Evolutionary conservation across 164 flowering plant species (phyloP).

Genomic region (Macadamia integrifolia): DNA sequence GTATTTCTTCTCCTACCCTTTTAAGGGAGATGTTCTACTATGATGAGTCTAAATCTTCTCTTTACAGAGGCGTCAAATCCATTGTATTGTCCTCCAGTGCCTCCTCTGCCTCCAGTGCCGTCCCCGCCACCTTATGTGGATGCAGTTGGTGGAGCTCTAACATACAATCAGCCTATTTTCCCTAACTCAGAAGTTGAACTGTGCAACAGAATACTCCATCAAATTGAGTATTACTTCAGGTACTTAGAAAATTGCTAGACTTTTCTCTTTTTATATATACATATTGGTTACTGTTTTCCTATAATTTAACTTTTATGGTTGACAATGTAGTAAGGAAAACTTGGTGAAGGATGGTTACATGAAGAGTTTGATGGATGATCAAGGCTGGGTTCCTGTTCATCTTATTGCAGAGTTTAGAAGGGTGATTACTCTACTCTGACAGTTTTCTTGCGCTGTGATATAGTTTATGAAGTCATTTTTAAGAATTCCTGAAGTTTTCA

Average conservation of each 20-base stretch:
- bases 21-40: not conserved
- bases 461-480: no score
- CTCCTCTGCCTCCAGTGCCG: not conserved
- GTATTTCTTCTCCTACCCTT: not conserved
- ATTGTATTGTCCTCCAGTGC: not conserved
- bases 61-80: not conserved
- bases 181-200: not conserved
- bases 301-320: not conserved
- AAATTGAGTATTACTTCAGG: conserved; percentile 5
- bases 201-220: not conserved
- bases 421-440: not conserved
- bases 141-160: not conserved
- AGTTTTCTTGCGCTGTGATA: no score
- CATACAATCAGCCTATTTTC: not conserved
- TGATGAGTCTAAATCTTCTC: not conserved
- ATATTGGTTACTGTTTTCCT: not conserved
- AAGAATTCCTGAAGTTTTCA: no score
- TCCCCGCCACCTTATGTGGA: not conserved
- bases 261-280: not conserved
- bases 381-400: conserved; percentile 5
- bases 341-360: not conserved
- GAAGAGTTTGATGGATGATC: not conserved
- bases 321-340: not conserved
- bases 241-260: not conserved
- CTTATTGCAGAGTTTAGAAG: not conserved